These are phyloP conservation scores for Geum urbanum DNA, from an alignment of 306 rosid genomes.

Conservation along the genomic window DNA sequence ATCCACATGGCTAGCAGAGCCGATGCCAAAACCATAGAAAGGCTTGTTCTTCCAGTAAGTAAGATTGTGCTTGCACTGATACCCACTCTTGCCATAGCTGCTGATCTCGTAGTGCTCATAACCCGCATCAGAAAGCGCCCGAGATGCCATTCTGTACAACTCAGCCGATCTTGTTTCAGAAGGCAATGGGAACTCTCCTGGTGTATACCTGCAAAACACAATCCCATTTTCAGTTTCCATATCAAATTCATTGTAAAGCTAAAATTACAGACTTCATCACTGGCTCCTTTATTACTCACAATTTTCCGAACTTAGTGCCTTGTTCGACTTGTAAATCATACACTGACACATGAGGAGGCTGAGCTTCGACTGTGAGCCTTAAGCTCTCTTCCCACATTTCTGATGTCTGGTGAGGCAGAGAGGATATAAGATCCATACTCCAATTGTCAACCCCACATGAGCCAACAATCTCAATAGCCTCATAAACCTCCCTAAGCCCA, in stretches of 20 bases:
- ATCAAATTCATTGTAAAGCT: slow-evolving; percentile 19
- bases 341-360: slow-evolving; percentile 77
- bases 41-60: slow-evolving; percentile 88
- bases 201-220: slow-evolving; percentile 56
- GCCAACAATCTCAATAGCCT: slow-evolving; percentile 63
- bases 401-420: slow-evolving; percentile 72
- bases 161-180: slow-evolving; percentile 75
- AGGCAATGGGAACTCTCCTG: slow-evolving; percentile 89
- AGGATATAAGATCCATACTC: slow-evolving; percentile 90
- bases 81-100: slow-evolving; percentile 79
- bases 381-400: slow-evolving; percentile 89
- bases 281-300: slow-evolving; percentile 43
- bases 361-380: slow-evolving; percentile 58
- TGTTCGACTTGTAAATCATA: slow-evolving; percentile 89
- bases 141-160: slow-evolving; percentile 78
- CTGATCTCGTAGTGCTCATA: slow-evolving; percentile 86
- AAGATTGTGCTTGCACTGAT: slow-evolving; percentile 78
- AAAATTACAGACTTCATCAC: not conserved
- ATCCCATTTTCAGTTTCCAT: slow-evolving; percentile 29
- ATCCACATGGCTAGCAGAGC: slow-evolving; percentile 73
- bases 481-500: slow-evolving; percentile 68
- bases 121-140: slow-evolving; percentile 49
- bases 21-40: slow-evolving; percentile 84
- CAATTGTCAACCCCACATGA: slow-evolving; percentile 74
- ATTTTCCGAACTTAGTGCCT: slow-evolving; percentile 72